Percentiles rank a stretch among this genome's conserved stretches.
phyloP scores from a whole-genome alignment of 2,329 filamentous ascomycete species.

The Curvularia verruculosa region DNA sequence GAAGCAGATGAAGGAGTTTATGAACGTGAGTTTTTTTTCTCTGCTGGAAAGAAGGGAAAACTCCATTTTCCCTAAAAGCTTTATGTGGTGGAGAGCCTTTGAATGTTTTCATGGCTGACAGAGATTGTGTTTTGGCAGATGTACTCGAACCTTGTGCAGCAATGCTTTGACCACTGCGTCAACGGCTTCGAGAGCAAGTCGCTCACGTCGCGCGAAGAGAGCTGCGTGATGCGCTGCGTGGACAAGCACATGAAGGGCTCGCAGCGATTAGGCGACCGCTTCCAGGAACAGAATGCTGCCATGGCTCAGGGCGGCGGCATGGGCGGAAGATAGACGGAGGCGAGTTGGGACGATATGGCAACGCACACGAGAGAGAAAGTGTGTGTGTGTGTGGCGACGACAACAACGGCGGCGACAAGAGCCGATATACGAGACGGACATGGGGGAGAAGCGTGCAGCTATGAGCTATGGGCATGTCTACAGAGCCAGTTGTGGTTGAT shows the following conservation, averaged over 20 bases:
- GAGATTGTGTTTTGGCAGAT: no score
- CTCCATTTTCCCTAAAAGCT: conserved; percentile 30
- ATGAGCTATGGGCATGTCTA: not conserved
- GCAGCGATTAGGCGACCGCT: conserved; percentile 88
- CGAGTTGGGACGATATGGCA: not conserved
- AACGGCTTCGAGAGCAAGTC: conserved; percentile 99
- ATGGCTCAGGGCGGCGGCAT: conserved; percentile 67
- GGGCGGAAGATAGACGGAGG: conserved; percentile 52
- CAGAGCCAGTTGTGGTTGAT: not conserved
- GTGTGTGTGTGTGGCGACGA: not conserved
- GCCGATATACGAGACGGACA: not conserved
- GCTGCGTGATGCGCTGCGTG: conserved; percentile 92
- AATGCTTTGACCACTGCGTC: conserved; percentile 96
- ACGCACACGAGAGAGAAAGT: not conserved
- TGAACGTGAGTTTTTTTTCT: conserved; percentile 85
- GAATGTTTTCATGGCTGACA: not conserved
- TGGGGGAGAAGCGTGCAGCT: not conserved
- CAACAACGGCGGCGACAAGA: not conserved
- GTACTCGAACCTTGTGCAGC: conserved; percentile 77
- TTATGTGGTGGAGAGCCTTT: no score
- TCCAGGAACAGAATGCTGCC: conserved; percentile 75
- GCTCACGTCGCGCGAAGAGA: conserved; percentile 82
- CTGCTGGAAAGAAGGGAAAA: no score
- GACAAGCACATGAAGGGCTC: conserved; percentile 94
- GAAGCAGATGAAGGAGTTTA: conserved; percentile 99